A percentile compares a stretch with the other conserved stretches of the same genome.
These are phyloP conservation scores for Chytriomyces sp. DNA, from an alignment of 192 early-diverging fungal genomes.

Conservation along the genomic window DNA sequence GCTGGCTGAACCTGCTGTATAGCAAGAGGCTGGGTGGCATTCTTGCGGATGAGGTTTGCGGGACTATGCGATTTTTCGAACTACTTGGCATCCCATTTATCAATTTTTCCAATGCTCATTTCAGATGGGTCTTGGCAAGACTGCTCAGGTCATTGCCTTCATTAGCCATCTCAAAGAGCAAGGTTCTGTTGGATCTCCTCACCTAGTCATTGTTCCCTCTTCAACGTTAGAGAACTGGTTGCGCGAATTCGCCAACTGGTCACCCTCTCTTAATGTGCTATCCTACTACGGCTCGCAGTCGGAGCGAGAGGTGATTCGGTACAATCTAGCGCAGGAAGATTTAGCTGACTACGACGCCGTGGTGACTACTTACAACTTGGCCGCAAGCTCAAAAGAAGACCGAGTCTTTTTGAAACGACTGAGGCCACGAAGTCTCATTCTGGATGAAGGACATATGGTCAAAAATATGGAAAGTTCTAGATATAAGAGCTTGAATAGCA, in stretches of 20 bases:
- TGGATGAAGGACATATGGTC: constrained; percentile 81
- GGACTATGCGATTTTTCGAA: constrained; percentile 31
- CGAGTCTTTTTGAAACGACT: constrained; percentile 73
- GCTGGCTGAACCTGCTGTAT: constrained; percentile 81
- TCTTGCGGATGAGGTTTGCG: constrained; percentile 52
- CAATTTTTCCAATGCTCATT: not conserved
- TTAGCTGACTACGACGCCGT: constrained; percentile 60
- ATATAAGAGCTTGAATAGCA: constrained; percentile 76
- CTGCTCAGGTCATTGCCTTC: constrained; percentile 87
- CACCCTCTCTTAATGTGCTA: constrained; percentile 39
- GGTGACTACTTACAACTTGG: constrained; percentile 82
- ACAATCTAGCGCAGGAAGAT: constrained; percentile 53
- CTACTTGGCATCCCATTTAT: constrained; percentile 27
- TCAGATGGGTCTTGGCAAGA: constrained; percentile 95
- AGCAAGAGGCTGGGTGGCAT: constrained; percentile 78
- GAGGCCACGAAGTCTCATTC: constrained; percentile 69
- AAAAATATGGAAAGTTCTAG: constrained; percentile 84
- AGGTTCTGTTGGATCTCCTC: constrained; percentile 63
- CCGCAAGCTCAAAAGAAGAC: constrained; percentile 72
- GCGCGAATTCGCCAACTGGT: constrained; percentile 75
- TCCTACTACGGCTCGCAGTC: constrained; percentile 54
- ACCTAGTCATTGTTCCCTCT: constrained; percentile 83
- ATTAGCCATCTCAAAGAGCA: constrained; percentile 62
- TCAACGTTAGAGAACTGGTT: constrained; percentile 93
- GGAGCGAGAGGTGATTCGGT: constrained; percentile 55